Percentiles rank a stretch among this genome's conserved stretches.
These are phyloP conservation scores for Entomortierella beljakovae DNA, from an alignment of 192 early-diverging fungal genomes.

Conservation along the genomic window DNA sequence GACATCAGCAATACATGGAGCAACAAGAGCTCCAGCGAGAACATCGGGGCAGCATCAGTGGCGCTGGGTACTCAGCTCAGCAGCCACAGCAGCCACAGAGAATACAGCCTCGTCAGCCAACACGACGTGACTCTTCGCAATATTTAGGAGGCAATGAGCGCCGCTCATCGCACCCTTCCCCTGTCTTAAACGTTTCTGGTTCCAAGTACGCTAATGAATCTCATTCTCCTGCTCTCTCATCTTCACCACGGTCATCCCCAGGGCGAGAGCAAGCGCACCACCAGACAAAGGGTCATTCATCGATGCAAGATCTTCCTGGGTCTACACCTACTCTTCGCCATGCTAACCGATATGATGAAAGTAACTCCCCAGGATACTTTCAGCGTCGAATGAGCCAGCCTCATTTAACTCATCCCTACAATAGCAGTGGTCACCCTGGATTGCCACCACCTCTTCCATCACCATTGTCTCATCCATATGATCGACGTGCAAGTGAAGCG, in stretches of 20 bases:
- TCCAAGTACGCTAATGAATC: constrained; percentile 21
- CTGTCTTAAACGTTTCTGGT: constrained; percentile 2
- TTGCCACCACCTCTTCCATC: constrained; percentile 21
- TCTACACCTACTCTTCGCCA: not conserved
- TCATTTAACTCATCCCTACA: constrained; percentile 12
- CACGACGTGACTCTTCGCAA: constrained; percentile 33
- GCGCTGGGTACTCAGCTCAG: constrained; percentile 4
- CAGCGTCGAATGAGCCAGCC: constrained; percentile 51
- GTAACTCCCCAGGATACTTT: constrained; percentile 3
- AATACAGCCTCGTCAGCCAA: constrained; percentile 16
- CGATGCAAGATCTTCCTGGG: not conserved
- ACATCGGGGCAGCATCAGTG: constrained; percentile 22
- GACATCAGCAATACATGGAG: constrained; percentile 43
- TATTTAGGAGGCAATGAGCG: constrained; percentile 19
- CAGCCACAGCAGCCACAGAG: constrained; percentile 4
- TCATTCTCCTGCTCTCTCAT: constrained; percentile 29
- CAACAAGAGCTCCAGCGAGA: constrained; percentile 43
- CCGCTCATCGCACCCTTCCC: constrained; percentile 34
- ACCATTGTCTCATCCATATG: constrained; percentile 25
- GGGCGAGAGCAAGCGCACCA: constrained; percentile 25
- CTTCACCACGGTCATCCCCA: constrained; percentile 41
- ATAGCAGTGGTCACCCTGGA: constrained; percentile 1
- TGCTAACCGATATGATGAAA: constrained; percentile 16
- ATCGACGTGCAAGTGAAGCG: constrained; percentile 40
- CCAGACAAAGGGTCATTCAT: not conserved